phyloP scores from a whole-genome alignment of 768 basidiomycete species.

The Lepiota brunneoincarnata region DNA sequence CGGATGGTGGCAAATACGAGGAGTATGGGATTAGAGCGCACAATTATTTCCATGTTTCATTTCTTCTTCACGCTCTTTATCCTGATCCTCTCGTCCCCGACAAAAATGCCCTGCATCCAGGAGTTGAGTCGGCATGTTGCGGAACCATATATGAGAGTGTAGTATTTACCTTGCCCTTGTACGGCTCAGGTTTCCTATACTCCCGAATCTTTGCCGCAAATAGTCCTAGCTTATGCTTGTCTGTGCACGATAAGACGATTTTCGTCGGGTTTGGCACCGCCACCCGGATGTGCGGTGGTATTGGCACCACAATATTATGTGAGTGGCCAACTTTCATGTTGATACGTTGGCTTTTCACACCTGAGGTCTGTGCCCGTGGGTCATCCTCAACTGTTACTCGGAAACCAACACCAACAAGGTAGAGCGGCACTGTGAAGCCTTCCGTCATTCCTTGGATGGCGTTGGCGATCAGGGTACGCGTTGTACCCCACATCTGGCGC shows the following conservation, averaged over 20 bases:
- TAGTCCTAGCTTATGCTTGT: slow-evolving; percentile 85
- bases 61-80: slow-evolving; percentile 96
- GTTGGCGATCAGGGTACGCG: slow-evolving; percentile 85
- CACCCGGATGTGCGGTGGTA: slow-evolving; percentile 79
- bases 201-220: slow-evolving; percentile 85
- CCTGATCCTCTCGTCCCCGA: slow-evolving; percentile 89
- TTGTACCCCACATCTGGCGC: slow-evolving; percentile 93
- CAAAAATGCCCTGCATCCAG: slow-evolving; percentile 75
- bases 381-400: slow-evolving; percentile 83
- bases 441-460: slow-evolving; percentile 88
- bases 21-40: background rate
- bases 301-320: slow-evolving; percentile 78
- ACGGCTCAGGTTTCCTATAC: slow-evolving; percentile 91
- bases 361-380: slow-evolving; percentile 56
- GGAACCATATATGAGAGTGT: background rate
- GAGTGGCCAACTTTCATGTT: slow-evolving; percentile 94
- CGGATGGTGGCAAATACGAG: background rate
- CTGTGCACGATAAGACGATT: slow-evolving; percentile 77
- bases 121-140: background rate
- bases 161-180: slow-evolving; percentile 91
- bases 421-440: slow-evolving; percentile 80
- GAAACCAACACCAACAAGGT: slow-evolving; percentile 94
- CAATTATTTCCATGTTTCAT: slow-evolving; percentile 41
- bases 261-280: slow-evolving; percentile 82
- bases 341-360: slow-evolving; percentile 63